Conservation (phyloP, 805 yeast genomes). For the Candida koratica region DNA sequence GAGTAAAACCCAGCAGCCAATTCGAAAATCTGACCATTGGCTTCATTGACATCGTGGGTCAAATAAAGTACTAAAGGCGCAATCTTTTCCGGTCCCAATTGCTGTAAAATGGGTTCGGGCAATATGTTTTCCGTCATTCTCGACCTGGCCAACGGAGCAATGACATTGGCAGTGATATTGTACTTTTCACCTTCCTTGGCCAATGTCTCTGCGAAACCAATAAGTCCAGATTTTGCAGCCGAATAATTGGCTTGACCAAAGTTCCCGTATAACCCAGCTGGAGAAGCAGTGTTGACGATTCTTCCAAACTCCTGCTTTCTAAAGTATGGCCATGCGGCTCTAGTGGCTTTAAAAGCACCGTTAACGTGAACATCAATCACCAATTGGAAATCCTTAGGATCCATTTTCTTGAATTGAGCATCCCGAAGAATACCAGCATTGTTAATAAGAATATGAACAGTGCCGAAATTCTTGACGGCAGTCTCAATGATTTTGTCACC, state of each 20-base stretch:
- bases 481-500: conserved; percentile 83
- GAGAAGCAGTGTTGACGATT: conserved; percentile 89
- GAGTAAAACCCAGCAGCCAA: conserved; percentile 93
- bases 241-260: conserved; percentile 96
- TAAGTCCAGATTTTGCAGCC: conserved; percentile 85
- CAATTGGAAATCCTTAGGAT: conserved; percentile 69
- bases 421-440: conserved; percentile 96
- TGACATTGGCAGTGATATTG: conserved; percentile 79
- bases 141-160: conserved; percentile 93
- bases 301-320: conserved; percentile 84
- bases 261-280: conserved; percentile 95
- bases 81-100: conserved; percentile 79
- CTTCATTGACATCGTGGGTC: conserved; percentile 56
- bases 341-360: conserved; percentile 81
- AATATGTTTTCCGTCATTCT: conserved; percentile 92
- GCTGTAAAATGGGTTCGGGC: conserved; percentile 79
- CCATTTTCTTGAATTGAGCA: conserved; percentile 81
- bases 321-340: conserved; percentile 91
- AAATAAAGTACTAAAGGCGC: conserved; percentile 88
- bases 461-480: conserved; percentile 81
- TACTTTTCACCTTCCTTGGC: conserved; percentile 89
- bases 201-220: conserved; percentile 89
- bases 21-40: conserved; percentile 78
- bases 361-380: conserved; percentile 85
- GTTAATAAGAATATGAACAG: conserved; percentile 84